A percentile compares a stretch with the other conserved stretches of the same genome.
Conservation (phyloP, 2,329 filamentous ascomycete genomes). For the Aspergillus sp. region DNA sequence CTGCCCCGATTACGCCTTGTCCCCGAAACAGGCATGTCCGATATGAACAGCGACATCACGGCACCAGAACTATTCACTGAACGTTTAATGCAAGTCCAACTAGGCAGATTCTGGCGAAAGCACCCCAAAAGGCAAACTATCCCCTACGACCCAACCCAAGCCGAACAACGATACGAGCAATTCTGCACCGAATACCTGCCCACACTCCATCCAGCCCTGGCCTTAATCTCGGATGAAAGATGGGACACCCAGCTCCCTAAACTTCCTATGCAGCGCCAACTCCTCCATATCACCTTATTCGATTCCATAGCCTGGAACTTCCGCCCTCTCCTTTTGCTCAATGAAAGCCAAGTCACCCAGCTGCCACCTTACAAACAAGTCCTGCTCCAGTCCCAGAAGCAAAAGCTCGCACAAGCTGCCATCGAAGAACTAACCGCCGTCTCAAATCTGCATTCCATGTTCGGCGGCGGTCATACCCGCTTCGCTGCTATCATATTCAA, state of each 20-base stretch:
- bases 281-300: constrained; percentile 10
- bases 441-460: background rate
- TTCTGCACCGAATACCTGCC: constrained; percentile 7
- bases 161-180: constrained; percentile 8
- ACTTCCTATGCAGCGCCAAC: constrained; percentile 5
- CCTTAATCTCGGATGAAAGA: background rate
- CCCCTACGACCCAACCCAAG: background rate
- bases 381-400: background rate
- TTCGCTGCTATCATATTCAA: constrained; percentile 1
- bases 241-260: constrained; percentile 4
- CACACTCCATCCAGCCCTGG: background rate
- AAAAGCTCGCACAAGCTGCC: background rate
- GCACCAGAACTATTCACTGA: constrained; percentile 7
- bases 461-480: constrained; percentile 1
- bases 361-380: constrained; percentile 3
- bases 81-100: constrained; percentile 7
- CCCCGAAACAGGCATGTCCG: background rate
- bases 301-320: constrained; percentile 9
- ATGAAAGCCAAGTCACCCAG: background rate
- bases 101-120: constrained; percentile 7
- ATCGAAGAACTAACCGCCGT: background rate
- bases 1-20: constrained; percentile 2
- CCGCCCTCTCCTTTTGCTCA: constrained; percentile 1
- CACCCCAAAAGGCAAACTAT: background rate
- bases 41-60: background rate